A percentile compares a stretch with the other conserved stretches of the same genome.
Evolutionary conservation across 805 yeast species (phyloP).

Genomic region (Metschnikowia lochheadii): DNA sequence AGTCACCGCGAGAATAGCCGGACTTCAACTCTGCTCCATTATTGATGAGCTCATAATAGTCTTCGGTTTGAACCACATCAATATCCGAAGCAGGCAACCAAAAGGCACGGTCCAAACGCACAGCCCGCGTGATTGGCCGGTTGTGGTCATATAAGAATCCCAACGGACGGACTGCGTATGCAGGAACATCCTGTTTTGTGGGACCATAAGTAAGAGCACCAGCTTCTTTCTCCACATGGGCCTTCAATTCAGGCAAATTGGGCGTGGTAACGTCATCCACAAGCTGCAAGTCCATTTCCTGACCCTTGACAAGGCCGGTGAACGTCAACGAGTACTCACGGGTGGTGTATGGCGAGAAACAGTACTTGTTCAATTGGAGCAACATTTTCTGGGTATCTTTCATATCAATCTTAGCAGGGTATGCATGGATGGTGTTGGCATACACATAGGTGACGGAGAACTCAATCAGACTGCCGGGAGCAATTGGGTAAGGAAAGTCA

Average conservation of each 20-base stretch:
- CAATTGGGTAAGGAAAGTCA: conserved; percentile 58
- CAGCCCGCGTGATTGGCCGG: conserved; percentile 58
- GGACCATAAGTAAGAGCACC: conserved; percentile 55
- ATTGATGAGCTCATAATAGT: conserved; percentile 77
- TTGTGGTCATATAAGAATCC: conserved; percentile 61
- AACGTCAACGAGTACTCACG: conserved; percentile 40
- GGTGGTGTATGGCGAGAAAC: conserved; percentile 62
- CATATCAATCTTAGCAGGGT: conserved; percentile 61
- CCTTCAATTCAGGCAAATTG: conserved; percentile 29
- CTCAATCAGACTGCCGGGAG: conserved; percentile 53
- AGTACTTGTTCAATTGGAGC: conserved; percentile 50
- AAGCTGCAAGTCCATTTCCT: conserved; percentile 38
- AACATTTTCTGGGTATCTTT: conserved; percentile 58
- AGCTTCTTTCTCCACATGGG: conserved; percentile 36
- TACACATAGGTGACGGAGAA: conserved; percentile 49
- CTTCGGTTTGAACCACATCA: conserved; percentile 68
- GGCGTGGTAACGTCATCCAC: conserved; percentile 16
- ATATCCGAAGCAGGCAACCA: conserved; percentile 88
- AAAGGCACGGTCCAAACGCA: conserved; percentile 60
- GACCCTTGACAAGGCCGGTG: conserved; percentile 44
- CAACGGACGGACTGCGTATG: conserved; percentile 48
- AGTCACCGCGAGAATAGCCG: conserved; percentile 80
- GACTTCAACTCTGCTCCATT: conserved; percentile 62
- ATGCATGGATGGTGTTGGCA: conserved; percentile 48
- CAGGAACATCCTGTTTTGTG: conserved; percentile 33